Base-by-base conservation (phyloP, 768 basidiomycete species). In the Kwoniella sp. region DNA sequence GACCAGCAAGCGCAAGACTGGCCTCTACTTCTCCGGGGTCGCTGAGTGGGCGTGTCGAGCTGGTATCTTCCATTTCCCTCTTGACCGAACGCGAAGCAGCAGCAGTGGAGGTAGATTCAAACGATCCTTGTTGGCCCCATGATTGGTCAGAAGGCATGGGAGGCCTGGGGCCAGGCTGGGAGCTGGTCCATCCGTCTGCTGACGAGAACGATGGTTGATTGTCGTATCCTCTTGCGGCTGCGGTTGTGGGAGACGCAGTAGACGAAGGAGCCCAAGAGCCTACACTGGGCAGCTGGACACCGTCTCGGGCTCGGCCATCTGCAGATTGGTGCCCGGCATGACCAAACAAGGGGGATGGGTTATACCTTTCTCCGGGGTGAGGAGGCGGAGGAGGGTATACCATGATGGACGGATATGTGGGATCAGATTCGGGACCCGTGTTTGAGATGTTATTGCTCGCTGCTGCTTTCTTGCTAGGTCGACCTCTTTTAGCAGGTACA, bases 11-110 rank as follows among this genome's bases (percentile, higher is more conserved):
- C 2, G 71, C 71, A 25, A 72, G 55, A 22, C 65, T 58, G 13
- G 71, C 67, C 61, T 72, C 71, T 11, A 65, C 67, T 52, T 72
- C 71, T 11, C 63, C 67, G 15, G 62, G 52, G 56, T 64, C 63
- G 53, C 63, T 65, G 20, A 68, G 29, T 5, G 66, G 55, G 8
- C 59, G 23, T 8, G 50, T 20, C 13, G 55, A 26, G 23, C 37
- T 37, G 11, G 57, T 45, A 9, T 13, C n/a, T 52, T 45, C 41
- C 47, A 56, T 37, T 20, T 48, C 53, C 23, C 57, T 31, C 38
- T 68, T 57, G 26, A 26, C 34, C 29, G 53, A 37, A 26, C 50
- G 50, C 8, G 41, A 45, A 45, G 41, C 41, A 20, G 41, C 41
- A 7, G 41, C 41, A 34, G 28, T 45, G 28, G 41, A 37, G 7